Conservation (phyloP, 2,329 filamentous ascomycete genomes). For the Pseudopyricularia javanii region DNA sequence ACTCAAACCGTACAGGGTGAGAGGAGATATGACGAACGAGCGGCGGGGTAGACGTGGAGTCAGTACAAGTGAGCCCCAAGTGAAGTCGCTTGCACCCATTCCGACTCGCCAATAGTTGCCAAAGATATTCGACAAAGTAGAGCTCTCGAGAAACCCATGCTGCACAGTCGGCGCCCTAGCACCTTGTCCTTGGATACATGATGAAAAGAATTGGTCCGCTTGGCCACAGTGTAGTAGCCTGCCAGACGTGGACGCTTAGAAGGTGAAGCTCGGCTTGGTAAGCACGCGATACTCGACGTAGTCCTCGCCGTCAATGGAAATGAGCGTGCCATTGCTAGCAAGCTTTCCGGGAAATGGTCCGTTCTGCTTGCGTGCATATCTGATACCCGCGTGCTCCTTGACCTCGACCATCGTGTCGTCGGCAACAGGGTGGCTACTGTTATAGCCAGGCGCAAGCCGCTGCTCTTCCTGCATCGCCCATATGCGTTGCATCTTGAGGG, state of each 20-base stretch:
- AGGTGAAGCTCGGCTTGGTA: constrained; percentile 46
- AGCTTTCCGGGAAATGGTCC: constrained; percentile 52
- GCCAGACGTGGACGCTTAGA: constrained; percentile 19
- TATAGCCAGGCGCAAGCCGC: constrained; percentile 22
- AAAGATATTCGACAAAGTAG: too few species aligned
- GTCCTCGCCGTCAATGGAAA: constrained; percentile 54
- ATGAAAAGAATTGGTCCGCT: too few species aligned
- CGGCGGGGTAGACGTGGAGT: too few species aligned
- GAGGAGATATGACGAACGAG: too few species aligned
- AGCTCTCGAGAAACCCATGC: too few species aligned
- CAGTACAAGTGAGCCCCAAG: too few species aligned
- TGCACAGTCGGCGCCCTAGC: too few species aligned
- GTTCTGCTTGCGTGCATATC: constrained; percentile 48
- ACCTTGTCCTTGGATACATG: too few species aligned
- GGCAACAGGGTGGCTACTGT: not conserved
- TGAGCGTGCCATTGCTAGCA: constrained; percentile 47
- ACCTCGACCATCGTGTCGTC: constrained; percentile 46
- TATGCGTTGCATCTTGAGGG: constrained; percentile 40
- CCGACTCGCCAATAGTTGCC: too few species aligned
- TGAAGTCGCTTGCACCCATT: too few species aligned
- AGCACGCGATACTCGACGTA: constrained; percentile 56
- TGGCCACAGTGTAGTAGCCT: too few species aligned
- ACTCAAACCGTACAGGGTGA: too few species aligned
- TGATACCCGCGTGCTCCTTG: constrained; percentile 46
- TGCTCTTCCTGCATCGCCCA: constrained; percentile 42